Conservation (phyloP, 2,329 filamentous ascomycete species). For the Arthrobotrys iridis region DNA sequence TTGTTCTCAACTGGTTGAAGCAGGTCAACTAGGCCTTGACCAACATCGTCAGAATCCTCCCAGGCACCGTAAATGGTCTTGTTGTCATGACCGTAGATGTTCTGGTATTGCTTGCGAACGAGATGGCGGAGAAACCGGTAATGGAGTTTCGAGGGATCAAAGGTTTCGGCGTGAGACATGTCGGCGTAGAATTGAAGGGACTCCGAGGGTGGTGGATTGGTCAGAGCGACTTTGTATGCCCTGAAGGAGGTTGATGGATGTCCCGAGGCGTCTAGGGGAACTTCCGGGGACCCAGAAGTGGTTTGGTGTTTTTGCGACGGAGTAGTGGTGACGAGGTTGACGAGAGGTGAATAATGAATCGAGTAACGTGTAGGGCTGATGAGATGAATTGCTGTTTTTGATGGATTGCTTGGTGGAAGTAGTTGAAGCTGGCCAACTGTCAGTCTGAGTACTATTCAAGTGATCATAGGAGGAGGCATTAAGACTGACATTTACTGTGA, state of each 20-base stretch:
- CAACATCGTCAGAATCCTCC: constrained; percentile 26
- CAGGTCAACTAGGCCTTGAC: constrained; percentile 38
- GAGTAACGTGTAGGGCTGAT: constrained; percentile 43
- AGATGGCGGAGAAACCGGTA: constrained; percentile 48
- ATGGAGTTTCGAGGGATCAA: constrained; percentile 48
- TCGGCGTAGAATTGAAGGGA: constrained; percentile 36
- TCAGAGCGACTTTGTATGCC: constrained; percentile 47
- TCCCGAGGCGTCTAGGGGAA: not conserved
- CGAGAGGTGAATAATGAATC: constrained; percentile 43
- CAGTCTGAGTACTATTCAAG: not conserved
- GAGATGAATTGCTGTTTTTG: not conserved
- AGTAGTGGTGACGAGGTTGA: constrained; percentile 39
- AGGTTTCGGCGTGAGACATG: constrained; percentile 36
- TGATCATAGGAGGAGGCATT: not conserved
- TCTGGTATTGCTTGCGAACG: constrained; percentile 47
- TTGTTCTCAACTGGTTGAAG: constrained; percentile 47
- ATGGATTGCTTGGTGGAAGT: not conserved
- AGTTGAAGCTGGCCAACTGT: constrained; percentile 32
- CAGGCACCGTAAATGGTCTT: constrained; percentile 44
- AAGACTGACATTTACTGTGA: constrained; percentile 38
- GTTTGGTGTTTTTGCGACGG: constrained; percentile 26
- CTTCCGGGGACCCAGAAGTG: not conserved
- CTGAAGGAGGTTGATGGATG: constrained; percentile 36
- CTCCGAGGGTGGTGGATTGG: constrained; percentile 35
- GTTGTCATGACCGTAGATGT: constrained; percentile 46